Percentiles rank a stretch among this genome's conserved stretches.
phyloP scores from a whole-genome alignment of 768 basidiomycete genomes.

The Boletus sensibilis region DNA sequence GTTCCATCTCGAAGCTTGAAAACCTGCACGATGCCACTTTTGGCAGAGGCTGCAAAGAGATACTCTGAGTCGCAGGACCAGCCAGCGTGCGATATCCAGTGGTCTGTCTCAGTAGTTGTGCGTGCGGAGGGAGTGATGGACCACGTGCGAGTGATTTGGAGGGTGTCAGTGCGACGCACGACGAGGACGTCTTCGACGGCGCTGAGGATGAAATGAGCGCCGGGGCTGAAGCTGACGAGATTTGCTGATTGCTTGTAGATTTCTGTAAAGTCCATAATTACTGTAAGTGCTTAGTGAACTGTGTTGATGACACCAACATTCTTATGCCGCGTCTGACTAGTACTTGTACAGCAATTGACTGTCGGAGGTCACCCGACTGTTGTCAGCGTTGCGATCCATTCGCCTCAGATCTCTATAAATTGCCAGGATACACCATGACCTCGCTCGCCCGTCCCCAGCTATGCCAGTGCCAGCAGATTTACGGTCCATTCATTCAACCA shows the following conservation, averaged over 20 bases:
- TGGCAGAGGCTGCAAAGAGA: constrained; percentile 77
- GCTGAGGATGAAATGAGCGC: constrained; percentile 82
- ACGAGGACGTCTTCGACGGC: constrained; percentile 78
- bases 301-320: not conserved
- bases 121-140: constrained; percentile 56
- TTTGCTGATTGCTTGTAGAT: constrained; percentile 70
- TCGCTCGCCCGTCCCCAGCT: not conserved
- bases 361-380: constrained; percentile 3
- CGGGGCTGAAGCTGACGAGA: constrained; percentile 83
- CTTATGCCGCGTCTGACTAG: not conserved
- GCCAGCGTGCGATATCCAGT: constrained; percentile 67
- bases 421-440: not conserved
- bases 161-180: constrained; percentile 78
- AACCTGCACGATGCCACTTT: constrained; percentile 67
- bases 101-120: constrained; percentile 32
- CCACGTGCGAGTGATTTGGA: constrained; percentile 83
- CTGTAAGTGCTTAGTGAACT: too few species aligned
- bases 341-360: not conserved
- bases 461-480: constrained; percentile 17
- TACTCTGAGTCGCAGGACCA: constrained; percentile 93
- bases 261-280: constrained; percentile 80
- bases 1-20: constrained; percentile 78
- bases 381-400: constrained; percentile 19
- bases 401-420: constrained; percentile 9
- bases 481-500: constrained; percentile 13